These are phyloP conservation scores for Fragosphaeria purpurea DNA, from an alignment of 2,329 filamentous ascomycete species.

Conservation along the genomic window DNA sequence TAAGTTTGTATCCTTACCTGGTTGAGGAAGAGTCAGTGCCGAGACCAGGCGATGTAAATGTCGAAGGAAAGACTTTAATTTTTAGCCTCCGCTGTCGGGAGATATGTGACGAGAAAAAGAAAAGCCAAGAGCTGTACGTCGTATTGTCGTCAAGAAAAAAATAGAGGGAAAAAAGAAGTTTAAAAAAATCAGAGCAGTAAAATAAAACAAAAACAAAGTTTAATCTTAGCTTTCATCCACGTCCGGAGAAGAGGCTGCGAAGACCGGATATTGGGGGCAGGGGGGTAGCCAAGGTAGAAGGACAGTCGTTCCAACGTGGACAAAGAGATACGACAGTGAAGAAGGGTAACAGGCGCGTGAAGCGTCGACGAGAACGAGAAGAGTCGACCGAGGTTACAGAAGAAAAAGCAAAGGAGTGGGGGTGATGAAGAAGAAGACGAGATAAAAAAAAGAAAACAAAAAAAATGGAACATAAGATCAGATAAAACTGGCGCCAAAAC, in stretches of 20 bases:
- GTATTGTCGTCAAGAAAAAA: too few relatives aligned
- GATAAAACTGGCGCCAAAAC: too few relatives aligned
- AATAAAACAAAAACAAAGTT: too few relatives aligned
- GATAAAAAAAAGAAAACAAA: not conserved
- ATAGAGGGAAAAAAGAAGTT: too few relatives aligned
- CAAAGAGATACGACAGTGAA: not conserved
- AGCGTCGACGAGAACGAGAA: not conserved
- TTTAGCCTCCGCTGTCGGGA: constrained; percentile 3
- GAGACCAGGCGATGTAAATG: too few relatives aligned
- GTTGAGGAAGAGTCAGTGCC: too few relatives aligned
- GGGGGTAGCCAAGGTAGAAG: not conserved
- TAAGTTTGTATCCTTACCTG: not conserved
- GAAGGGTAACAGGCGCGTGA: not conserved
- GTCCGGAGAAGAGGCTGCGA: not conserved
- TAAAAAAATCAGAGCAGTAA: too few relatives aligned
- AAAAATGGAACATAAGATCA: not conserved
- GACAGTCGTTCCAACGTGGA: not conserved
- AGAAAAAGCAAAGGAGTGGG: too few relatives aligned
- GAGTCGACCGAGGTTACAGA: not conserved
- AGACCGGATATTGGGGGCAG: not conserved
- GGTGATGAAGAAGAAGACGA: not conserved
- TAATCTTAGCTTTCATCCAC: too few relatives aligned
- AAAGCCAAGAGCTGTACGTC: not conserved
- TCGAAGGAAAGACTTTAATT: too few relatives aligned
- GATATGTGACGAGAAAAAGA: not conserved